Evolutionary conservation across 1,139 yeast genomes (phyloP).

Genomic region (Geotrichum citri-aurantii): DNA sequence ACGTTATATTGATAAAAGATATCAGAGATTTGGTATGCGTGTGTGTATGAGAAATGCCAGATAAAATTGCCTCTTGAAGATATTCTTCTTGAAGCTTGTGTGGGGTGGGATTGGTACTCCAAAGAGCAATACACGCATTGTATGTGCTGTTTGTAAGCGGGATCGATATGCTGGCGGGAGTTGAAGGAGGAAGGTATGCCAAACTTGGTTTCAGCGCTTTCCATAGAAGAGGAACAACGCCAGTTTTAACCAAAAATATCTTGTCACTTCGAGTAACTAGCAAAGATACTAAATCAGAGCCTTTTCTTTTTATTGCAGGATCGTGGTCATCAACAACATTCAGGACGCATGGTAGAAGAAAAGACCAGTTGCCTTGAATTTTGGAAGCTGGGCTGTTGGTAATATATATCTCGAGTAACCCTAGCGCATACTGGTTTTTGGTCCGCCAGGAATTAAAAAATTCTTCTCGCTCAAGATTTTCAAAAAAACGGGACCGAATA

Average conservation of each 20-base stretch:
- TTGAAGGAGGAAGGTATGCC: constrained; percentile 45
- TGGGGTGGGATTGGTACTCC: constrained; percentile 15
- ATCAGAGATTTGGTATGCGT: constrained; percentile 7
- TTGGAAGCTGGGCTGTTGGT: constrained; percentile 22
- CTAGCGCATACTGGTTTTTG: constrained; percentile 25
- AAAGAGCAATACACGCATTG: constrained; percentile 24
- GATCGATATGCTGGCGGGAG: constrained; percentile 32
- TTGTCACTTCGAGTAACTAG: constrained; percentile 29
- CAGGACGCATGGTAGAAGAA: constrained; percentile 45
- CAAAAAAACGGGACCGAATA: background rate
- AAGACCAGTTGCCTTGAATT: constrained; percentile 39
- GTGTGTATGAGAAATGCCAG: constrained; percentile 22
- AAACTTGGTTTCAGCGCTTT: constrained; percentile 41
- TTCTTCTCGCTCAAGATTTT: background rate
- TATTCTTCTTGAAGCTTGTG: constrained; percentile 12
- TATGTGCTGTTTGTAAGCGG: constrained; percentile 24
- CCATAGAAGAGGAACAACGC: constrained; percentile 42
- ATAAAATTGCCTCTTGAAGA: constrained; percentile 20
- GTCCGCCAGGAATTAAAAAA: constrained; percentile 35
- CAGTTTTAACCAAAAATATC: constrained; percentile 37
- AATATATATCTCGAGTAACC: constrained; percentile 36
- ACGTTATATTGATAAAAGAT: constrained; percentile 4
- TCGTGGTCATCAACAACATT: constrained; percentile 51
- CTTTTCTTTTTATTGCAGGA: constrained; percentile 42
- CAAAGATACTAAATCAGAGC: constrained; percentile 37